phyloP scores from a whole-genome alignment of 164 flowering plant species.

The Berberis vulgaris region DNA sequence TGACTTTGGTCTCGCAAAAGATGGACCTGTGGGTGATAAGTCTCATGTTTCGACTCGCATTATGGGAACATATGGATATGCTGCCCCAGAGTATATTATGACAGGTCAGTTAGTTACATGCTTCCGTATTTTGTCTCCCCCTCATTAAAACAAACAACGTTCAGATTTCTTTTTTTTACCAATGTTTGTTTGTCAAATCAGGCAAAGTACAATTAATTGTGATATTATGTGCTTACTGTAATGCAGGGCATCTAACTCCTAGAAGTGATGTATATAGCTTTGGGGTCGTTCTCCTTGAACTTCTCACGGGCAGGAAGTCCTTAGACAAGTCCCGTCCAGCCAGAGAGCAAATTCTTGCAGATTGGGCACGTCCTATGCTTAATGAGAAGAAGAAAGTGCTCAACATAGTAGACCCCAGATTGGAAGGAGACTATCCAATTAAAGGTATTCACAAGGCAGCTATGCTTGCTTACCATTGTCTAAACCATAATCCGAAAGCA shows the following conservation, averaged over 20 bases:
- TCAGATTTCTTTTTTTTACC: too few relatives aligned
- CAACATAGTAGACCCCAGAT: conserved; percentile 66
- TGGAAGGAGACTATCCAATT: conserved; percentile 66
- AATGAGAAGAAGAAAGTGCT: conserved; percentile 68
- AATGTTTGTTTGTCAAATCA: too few relatives aligned
- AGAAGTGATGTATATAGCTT: conserved; percentile 87
- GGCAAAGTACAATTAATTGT: not conserved
- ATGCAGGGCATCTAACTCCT: conserved; percentile 72
- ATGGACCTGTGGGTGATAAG: conserved; percentile 84
- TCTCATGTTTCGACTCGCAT: conserved; percentile 88
- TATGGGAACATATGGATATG: conserved; percentile 92
- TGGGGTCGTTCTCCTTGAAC: conserved; percentile 84
- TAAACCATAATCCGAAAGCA: conserved; percentile 80
- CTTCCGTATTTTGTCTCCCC: too few relatives aligned
- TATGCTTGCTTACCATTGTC: conserved; percentile 88
- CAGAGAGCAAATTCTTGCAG: conserved; percentile 69
- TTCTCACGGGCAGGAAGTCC: conserved; percentile 75
- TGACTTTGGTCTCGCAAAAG: conserved; percentile 90
- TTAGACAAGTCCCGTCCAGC: conserved; percentile 68
- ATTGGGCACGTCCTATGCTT: conserved; percentile 80
- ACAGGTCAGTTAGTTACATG: conserved; percentile 35
- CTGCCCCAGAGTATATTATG: conserved; percentile 88
- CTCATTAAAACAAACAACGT: too few relatives aligned
- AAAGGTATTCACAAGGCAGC: conserved; percentile 87
- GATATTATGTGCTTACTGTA: not conserved